Percentiles rank a stretch among this genome's conserved stretches.
Evolutionary conservation across 1,284 basidiomycete genomes (phyloP).

Genomic region (Blastosporella zonata): DNA sequence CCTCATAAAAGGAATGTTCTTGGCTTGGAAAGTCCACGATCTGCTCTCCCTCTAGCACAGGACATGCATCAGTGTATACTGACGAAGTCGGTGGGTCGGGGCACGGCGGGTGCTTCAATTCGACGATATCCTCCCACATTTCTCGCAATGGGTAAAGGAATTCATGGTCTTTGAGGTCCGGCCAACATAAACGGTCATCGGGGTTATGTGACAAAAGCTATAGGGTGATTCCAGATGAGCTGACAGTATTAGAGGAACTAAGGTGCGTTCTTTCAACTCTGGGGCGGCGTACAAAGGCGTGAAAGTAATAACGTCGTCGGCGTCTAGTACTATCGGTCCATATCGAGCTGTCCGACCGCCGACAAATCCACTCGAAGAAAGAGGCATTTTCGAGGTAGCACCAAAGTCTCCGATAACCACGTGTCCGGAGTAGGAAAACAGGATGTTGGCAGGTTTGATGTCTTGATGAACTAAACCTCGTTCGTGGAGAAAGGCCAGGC

Average conservation of each 20-base stretch:
- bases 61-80: conserved; percentile 4
- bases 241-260: conserved; percentile 23
- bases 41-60: not conserved
- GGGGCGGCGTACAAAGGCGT: conserved; percentile 44
- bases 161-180: conserved; percentile 24
- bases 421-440: conserved; percentile 32
- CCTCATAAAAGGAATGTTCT: not conserved
- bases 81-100: conserved; percentile 21
- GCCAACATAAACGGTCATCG: conserved; percentile 26
- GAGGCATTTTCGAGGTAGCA: conserved; percentile 35
- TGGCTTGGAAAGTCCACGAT: not conserved
- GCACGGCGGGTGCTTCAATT: conserved; percentile 29
- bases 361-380: not conserved
- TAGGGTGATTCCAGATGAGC: not conserved
- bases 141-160: conserved; percentile 27
- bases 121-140: conserved; percentile 30
- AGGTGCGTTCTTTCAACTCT: conserved; percentile 46
- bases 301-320: conserved; percentile 26
- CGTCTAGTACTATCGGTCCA: conserved; percentile 22
- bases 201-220: conserved; percentile 29
- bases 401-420: conserved; percentile 63
- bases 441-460: conserved; percentile 32
- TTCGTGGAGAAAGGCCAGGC: conserved; percentile 60
- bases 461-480: conserved; percentile 44
- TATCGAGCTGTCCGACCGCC: conserved; percentile 9